Evolutionary conservation across 2,329 filamentous ascomycete genomes (phyloP).

Genomic region (Sporothrix pseudoabietina): DNA sequence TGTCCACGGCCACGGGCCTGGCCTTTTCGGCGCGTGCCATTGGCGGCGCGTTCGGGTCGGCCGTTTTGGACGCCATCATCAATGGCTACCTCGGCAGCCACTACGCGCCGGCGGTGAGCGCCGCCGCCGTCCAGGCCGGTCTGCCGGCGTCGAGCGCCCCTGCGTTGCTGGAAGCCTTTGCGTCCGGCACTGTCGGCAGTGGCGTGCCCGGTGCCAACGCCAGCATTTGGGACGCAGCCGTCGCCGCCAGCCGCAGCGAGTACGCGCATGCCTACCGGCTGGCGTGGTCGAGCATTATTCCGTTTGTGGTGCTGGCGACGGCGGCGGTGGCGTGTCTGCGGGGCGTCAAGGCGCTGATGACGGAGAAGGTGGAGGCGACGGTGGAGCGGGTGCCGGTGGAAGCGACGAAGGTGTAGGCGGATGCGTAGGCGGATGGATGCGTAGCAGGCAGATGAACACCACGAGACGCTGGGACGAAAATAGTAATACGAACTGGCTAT

Average conservation of each 20-base stretch:
- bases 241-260: constrained; percentile 47
- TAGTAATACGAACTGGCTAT: neutral
- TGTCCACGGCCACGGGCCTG: constrained; percentile 56
- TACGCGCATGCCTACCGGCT: constrained; percentile 53
- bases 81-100: constrained; percentile 49
- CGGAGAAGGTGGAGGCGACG: constrained; percentile 56
- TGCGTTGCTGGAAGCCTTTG: constrained; percentile 46
- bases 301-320: constrained; percentile 54
- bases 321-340: constrained; percentile 49
- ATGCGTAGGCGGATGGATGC: neutral
- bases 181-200: constrained; percentile 40
- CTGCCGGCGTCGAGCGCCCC: constrained; percentile 45
- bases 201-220: constrained; percentile 45
- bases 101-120: constrained; percentile 46
- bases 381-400: constrained; percentile 45
- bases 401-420: neutral
- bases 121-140: constrained; percentile 48
- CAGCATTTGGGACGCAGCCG: constrained; percentile 44
- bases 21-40: constrained; percentile 57
- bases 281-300: constrained; percentile 54
- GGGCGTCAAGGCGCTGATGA: constrained; percentile 56
- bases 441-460: neutral
- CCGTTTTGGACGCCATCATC: constrained; percentile 55
- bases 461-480: too few species aligned
- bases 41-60: constrained; percentile 56